Evolutionary conservation across 805 yeast species (phyloP).

Genomic region (Ogataea wickerhamii): DNA sequence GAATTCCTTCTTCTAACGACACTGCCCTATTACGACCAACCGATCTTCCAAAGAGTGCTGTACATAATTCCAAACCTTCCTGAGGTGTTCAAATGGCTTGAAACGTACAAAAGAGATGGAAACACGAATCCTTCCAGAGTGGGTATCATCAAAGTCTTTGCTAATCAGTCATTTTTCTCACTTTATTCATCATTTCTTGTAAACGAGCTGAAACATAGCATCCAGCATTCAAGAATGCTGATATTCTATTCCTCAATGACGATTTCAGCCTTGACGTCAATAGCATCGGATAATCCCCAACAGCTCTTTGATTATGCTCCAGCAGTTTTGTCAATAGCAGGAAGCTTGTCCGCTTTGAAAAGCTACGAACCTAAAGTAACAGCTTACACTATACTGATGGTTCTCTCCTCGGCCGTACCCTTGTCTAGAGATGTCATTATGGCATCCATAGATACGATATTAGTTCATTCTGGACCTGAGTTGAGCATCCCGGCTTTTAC

Average conservation of each 20-base stretch:
- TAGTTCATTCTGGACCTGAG: slow-evolving; percentile 24
- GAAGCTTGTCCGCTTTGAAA: slow-evolving; percentile 46
- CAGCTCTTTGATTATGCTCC: slow-evolving; percentile 53
- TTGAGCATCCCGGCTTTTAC: slow-evolving; percentile 38
- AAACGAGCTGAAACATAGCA: slow-evolving; percentile 47
- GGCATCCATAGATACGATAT: slow-evolving; percentile 60
- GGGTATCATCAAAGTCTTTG: slow-evolving; percentile 69
- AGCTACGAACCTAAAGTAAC: slow-evolving; percentile 69
- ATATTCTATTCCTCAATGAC: slow-evolving; percentile 75
- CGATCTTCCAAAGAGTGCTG: slow-evolving; percentile 71
- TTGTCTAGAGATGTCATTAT: slow-evolving; percentile 52
- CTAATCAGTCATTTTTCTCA: slow-evolving; percentile 64
- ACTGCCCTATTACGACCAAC: slow-evolving; percentile 74
- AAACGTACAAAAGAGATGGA: slow-evolving; percentile 55
- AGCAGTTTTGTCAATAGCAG: slow-evolving; percentile 53
- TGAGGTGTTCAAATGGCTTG: slow-evolving; percentile 69
- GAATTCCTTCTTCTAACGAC: slow-evolving; percentile 69
- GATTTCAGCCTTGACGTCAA: slow-evolving; percentile 64
- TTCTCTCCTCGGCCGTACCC: slow-evolving; percentile 69
- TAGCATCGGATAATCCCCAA: slow-evolving; percentile 39
- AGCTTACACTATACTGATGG: slow-evolving; percentile 78
- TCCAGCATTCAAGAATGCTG: slow-evolving; percentile 64
- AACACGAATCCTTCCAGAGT: slow-evolving; percentile 60
- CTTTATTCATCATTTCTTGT: slow-evolving; percentile 57
- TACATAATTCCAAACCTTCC: slow-evolving; percentile 73